A percentile compares a stretch with the other conserved stretches of the same genome.
Conservation (phyloP, 2,329 filamentous ascomycete species). For the Harringtonia lauricola region DNA sequence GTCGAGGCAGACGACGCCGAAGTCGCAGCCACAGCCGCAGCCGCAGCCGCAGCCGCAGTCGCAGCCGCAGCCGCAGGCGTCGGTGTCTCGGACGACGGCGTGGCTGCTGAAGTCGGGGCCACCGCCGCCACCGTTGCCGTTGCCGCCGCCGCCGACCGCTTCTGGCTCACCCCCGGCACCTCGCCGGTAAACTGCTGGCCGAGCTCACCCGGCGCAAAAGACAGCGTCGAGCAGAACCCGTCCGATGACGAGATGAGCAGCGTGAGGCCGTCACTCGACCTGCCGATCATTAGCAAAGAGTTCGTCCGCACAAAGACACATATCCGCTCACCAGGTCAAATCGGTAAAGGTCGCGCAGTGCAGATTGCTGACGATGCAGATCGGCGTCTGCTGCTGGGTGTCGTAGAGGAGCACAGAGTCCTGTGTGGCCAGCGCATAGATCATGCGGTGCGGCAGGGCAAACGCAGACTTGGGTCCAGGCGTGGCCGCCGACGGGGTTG, state of each 20-base stretch:
- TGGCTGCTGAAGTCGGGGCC: no score
- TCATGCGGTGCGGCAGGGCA: conserved; percentile 78
- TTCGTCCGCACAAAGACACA: not conserved
- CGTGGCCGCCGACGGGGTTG: conserved; percentile 35
- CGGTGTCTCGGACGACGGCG: no score
- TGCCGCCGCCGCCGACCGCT: not conserved
- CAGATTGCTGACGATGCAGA: conserved; percentile 92
- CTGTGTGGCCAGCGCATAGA: conserved; percentile 95
- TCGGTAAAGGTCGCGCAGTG: conserved; percentile 98
- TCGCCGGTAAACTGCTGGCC: conserved; percentile 71
- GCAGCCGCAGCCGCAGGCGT: no score
- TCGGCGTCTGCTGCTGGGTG: conserved; percentile 87
- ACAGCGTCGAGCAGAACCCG: conserved; percentile 88
- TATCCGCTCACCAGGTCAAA: conserved; percentile 73
- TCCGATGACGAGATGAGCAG: conserved; percentile 59
- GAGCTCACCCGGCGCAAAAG: conserved; percentile 74
- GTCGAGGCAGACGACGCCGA: conserved; percentile 33
- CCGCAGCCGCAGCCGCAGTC: no score
- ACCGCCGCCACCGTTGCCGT: conserved; percentile 8
- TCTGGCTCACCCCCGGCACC: conserved; percentile 28
- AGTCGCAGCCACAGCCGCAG: no score
- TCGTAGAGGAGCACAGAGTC: conserved; percentile 93
- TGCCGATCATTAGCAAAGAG: conserved; percentile 9
- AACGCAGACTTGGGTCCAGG: conserved; percentile 63
- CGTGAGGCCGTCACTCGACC: conserved; percentile 37